A percentile compares a stretch with the other conserved stretches of the same genome.
Conservation (phyloP, 176 grass and related monocot species). For the Aegilops bicornis region DNA sequence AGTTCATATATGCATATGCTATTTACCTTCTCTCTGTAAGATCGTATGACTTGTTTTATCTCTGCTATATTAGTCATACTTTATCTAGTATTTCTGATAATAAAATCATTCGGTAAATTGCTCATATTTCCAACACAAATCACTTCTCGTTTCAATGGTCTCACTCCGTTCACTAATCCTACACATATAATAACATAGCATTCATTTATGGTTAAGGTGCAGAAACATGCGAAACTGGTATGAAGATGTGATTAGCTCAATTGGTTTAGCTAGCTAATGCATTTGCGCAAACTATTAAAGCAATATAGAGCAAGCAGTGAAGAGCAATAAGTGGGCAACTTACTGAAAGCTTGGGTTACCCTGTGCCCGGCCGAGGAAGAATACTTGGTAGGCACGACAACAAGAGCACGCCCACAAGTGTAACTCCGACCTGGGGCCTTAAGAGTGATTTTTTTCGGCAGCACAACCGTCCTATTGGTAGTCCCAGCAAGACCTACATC, state of each 20-base stretch:
- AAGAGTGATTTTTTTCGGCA: slow-evolving; percentile 71
- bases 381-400: slow-evolving; percentile 58
- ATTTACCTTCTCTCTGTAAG: too few relatives aligned
- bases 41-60: too few relatives aligned
- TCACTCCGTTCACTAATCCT: slow-evolving; percentile 5
- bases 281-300: slow-evolving; percentile 17
- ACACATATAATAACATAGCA: slow-evolving; percentile 1
- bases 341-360: slow-evolving; percentile 73
- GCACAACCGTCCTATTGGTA: slow-evolving; percentile 64
- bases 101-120: too few relatives aligned
- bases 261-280: neutral
- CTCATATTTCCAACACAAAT: neutral
- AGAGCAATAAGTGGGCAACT: slow-evolving; percentile 36
- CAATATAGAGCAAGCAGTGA: slow-evolving; percentile 14
- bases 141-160: neutral
- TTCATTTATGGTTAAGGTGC: neutral
- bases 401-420: slow-evolving; percentile 61
- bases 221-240: too few relatives aligned
- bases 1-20: too few relatives aligned
- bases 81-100: too few relatives aligned
- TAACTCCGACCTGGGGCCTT: slow-evolving; percentile 70
- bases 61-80: too few relatives aligned
- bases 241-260: too few relatives aligned
- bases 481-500: slow-evolving; percentile 78
- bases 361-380: slow-evolving; percentile 48